Base-by-base conservation (phyloP, 2,329 filamentous ascomycete genomes). In the Microthyrium microscopicum region DNA sequence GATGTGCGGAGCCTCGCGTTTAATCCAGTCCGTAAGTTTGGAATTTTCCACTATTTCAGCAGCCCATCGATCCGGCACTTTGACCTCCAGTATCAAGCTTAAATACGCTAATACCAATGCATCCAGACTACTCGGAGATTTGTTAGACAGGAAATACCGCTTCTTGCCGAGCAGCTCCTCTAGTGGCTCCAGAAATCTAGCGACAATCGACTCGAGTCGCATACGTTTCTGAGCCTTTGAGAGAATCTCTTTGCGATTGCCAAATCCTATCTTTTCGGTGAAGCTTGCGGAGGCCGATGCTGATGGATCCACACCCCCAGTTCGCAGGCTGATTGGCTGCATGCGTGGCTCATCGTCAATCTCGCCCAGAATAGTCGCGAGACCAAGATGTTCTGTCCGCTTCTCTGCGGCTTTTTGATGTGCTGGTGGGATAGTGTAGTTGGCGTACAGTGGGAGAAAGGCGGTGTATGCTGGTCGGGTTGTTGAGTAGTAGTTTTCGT, bases 31-130 rank as follows among this genome's bases (percentile, higher is more conserved):
- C n/a, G n/a, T n/a, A n/a, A n/a, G n/a, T n/a, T n/a, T n/a, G n/a
- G n/a, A n/a, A n/a, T n/a, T n/a, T n/a, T n/a, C n/a, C n/a, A n/a
- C n/a, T n/a, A n/a, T n/a, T n/a, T 70, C 64, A 37, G 60, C 57
- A 4, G 79, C 54, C 73, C 73, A 81, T 13, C 66, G 52, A 35
- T 73, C 67, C 12, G 73, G 70, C 16, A 79, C 49, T 6, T 66
- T 54, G 1, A 74, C 67, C 17, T 67, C 61, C 2, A 77, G 60
- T 60, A 89, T 78, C 31, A 94, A 57, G 2, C 72, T 66, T 22
- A 95, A 59, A 50, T 91, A 92, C 8, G 76, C 89, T 45, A 82
- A 70, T 0, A 73, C 75, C 29, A 94, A 53, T 49, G 81, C 93
- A 53, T 94, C 85, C 17, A 91, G 55, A 35, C 67, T 71, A 2